Percentiles rank a stretch among this genome's conserved stretches.
Evolutionary conservation across 345 rosid genomes (phyloP).

Genomic region (Carallia brachiata): DNA sequence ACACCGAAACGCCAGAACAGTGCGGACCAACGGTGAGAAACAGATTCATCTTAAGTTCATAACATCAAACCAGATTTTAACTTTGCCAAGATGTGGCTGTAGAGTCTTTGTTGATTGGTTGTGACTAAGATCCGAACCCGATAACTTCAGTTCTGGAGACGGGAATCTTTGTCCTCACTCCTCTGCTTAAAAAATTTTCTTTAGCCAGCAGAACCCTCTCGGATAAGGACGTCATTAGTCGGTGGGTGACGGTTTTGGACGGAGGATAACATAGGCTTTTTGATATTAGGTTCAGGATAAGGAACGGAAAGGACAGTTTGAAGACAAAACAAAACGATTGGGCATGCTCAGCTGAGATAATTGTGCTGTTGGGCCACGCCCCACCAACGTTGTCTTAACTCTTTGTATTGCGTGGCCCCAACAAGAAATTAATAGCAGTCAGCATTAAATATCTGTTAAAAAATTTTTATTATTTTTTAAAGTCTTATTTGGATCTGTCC

Average conservation of each 20-base stretch:
- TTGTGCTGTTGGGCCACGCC: constrained; percentile 12
- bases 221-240: constrained; percentile 22
- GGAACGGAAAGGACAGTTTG: constrained; percentile 11
- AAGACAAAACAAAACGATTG: background rate
- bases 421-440: too few species aligned
- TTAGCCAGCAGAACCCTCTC: constrained; percentile 26
- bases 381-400: background rate
- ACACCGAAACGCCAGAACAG: background rate
- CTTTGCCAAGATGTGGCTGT: constrained; percentile 17
- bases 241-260: constrained; percentile 20
- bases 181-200: constrained; percentile 8
- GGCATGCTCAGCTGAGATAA: background rate
- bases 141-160: too few species aligned
- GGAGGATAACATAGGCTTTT: background rate
- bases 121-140: too few species aligned
- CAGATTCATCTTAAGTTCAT: background rate
- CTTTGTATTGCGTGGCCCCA: constrained; percentile 13
- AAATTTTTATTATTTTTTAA: too few species aligned
- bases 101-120: constrained; percentile 20
- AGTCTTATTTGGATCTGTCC: too few species aligned
- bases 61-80: constrained; percentile 13
- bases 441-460: too few species aligned
- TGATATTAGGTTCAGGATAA: constrained; percentile 10
- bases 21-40: background rate
- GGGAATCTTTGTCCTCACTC: background rate